These are phyloP conservation scores for Cercospora sp. DNA, from an alignment of 2,329 filamentous ascomycete species.

Conservation along the genomic window DNA sequence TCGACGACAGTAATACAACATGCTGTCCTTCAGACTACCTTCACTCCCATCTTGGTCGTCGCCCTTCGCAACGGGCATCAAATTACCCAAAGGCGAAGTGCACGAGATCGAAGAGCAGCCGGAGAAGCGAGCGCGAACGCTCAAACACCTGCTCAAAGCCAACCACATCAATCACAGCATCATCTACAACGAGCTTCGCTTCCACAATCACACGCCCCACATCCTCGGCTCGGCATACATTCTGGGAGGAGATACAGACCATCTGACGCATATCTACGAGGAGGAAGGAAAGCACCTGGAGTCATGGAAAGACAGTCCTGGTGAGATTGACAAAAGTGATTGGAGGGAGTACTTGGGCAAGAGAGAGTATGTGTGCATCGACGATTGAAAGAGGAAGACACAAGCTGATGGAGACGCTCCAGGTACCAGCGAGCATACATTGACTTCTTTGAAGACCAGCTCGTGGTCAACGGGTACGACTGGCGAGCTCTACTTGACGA, in stretches of 20 bases:
- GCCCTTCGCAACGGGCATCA: slow-evolving; percentile 37
- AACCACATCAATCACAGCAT: slow-evolving; percentile 91
- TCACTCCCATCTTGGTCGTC: slow-evolving; percentile 31
- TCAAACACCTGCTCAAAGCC: slow-evolving; percentile 87
- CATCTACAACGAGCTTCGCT: slow-evolving; percentile 70
- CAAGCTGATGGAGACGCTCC: slow-evolving; percentile 15
- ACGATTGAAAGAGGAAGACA: slow-evolving; percentile 8
- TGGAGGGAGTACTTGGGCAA: slow-evolving; percentile 85
- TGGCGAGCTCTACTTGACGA: slow-evolving; percentile 77
- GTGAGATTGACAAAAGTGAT: slow-evolving; percentile 77
- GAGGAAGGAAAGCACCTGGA: slow-evolving; percentile 69
- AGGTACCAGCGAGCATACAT: slow-evolving; percentile 86
- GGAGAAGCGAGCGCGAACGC: slow-evolving; percentile 75
- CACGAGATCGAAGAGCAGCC: slow-evolving; percentile 77
- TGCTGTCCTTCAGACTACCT: slow-evolving; percentile 29
- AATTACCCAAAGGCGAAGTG: slow-evolving; percentile 67
- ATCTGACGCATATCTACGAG: slow-evolving; percentile 81
- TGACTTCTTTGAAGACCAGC: slow-evolving; percentile 92
- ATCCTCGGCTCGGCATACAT: slow-evolving; percentile 82
- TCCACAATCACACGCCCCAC: slow-evolving; percentile 82
- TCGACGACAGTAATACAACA: neutral
- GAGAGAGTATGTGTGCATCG: slow-evolving; percentile 52
- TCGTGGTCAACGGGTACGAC: slow-evolving; percentile 75
- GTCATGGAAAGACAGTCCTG: slow-evolving; percentile 78
- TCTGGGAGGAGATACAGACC: slow-evolving; percentile 70